Conservation (phyloP, 2,329 filamentous ascomycete genomes). For the Pseudocercospora crystallina region DNA sequence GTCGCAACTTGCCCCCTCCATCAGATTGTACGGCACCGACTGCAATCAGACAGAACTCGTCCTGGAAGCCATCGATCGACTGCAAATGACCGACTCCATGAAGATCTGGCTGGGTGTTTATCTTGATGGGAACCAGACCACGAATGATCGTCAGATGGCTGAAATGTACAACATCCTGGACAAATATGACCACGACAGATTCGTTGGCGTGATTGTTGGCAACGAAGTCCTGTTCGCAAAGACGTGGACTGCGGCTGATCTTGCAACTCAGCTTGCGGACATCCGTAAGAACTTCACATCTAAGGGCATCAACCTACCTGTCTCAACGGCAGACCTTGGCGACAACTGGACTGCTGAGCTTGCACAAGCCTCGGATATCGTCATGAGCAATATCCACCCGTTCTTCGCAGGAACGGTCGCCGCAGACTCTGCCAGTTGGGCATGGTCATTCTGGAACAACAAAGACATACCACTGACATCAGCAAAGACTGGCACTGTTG, state of each 20-base stretch:
- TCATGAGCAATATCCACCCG: constrained; percentile 97
- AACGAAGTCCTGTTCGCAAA: constrained; percentile 63
- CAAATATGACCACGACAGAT: constrained; percentile 53
- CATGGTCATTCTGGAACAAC: constrained; percentile 74
- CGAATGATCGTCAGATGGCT: constrained; percentile 75
- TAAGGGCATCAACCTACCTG: constrained; percentile 67
- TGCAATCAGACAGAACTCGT: constrained; percentile 98
- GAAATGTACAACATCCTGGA: constrained; percentile 86
- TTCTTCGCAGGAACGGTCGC: constrained; percentile 83
- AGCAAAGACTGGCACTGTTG: constrained; percentile 39
- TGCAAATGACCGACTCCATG: constrained; percentile 69
- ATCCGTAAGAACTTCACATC: constrained; percentile 72
- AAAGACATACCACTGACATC: constrained; percentile 65
- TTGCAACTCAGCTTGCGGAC: constrained; percentile 64
- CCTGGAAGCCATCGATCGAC: constrained; percentile 72
- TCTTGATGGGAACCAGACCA: constrained; percentile 80
- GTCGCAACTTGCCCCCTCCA: constrained; percentile 81
- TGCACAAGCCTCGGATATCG: constrained; percentile 70
- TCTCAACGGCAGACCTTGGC: constrained; percentile 86
- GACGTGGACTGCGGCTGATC: constrained; percentile 64
- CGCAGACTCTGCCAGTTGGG: constrained; percentile 72
- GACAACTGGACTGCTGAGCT: constrained; percentile 78
- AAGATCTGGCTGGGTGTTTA: constrained; percentile 95
- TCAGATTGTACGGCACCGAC: constrained; percentile 91
- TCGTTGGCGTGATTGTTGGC: constrained; percentile 63